Percentiles rank a stretch among this genome's conserved stretches.
These are phyloP conservation scores for Torrubiella hemipterigena DNA, from an alignment of 2,329 filamentous ascomycete species.

Conservation along the genomic window DNA sequence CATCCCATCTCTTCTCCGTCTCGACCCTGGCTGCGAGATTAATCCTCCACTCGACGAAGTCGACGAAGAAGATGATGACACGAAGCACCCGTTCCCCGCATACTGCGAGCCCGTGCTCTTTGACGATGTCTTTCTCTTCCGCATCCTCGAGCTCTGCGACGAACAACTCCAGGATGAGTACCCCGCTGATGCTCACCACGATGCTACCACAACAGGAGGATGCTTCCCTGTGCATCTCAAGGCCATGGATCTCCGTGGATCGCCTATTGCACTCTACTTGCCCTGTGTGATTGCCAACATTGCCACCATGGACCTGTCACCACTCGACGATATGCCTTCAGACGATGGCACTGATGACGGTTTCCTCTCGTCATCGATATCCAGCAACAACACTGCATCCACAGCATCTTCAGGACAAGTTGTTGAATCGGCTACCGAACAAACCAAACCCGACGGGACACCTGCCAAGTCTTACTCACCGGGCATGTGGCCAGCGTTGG, in stretches of 20 bases:
- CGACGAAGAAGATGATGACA: not conserved
- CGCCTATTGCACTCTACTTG: constrained; percentile 2
- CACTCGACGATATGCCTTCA: no score
- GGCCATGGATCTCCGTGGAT: constrained; percentile 2
- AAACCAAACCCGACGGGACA: no score
- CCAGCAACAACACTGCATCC: no score
- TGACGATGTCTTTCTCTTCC: not conserved
- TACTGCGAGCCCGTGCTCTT: constrained; percentile 4
- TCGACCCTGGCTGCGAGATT: not conserved
- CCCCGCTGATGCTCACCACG: not conserved
- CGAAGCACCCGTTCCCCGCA: not conserved
- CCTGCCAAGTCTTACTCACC: no score
- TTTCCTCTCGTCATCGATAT: no score
- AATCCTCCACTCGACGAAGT: not conserved
- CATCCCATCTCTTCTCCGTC: not conserved
- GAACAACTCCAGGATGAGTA: not conserved
- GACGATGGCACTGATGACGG: no score
- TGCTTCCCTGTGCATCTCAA: not conserved
- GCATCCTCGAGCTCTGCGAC: constrained; percentile 1
- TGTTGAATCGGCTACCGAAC: no score
- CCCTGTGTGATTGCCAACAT: constrained; percentile 1
- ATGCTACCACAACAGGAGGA: not conserved
- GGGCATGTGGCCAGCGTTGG: no score
- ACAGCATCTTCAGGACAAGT: no score
- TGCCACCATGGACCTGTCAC: not conserved